Evolutionary conservation across 306 rosid species (phyloP), one percentile per base, ranked within the genome.

Genomic region (Trifolium subterraneum): DNA sequence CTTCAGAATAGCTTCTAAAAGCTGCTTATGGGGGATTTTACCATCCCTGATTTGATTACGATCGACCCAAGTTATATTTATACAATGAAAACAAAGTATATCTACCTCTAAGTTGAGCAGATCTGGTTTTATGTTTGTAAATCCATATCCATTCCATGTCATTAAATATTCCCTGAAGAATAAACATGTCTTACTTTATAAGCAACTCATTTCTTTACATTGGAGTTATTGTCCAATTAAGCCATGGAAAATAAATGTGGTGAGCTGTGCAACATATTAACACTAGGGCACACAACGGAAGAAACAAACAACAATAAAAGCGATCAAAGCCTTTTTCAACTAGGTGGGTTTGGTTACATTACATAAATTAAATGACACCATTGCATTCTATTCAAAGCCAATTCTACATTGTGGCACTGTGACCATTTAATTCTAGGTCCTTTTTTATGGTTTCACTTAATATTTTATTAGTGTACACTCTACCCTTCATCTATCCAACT

Each of bases 81-180:
- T 56, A 11, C 4, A 23, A 11, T 56, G n/a, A 12, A 56, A 25
- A 56, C 8, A 25, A 23, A 56, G 38, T 16, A 36, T 36, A 18
- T 63, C 11, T 63, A 36, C 68, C 22, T 11, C 50, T 64, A 35
- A 36, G 14, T 16, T 64, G 69, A 64, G 38, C 25, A 36, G n/a
- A 36, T 36, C 69, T 44, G 4, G 44, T 9, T 16, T 29, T 12
- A 16, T 19, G 10, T 39, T 22, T 22, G 25, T 22, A 64, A 19
- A 64, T 64, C 22, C 70, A 64, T 39, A 39, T 10, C 23, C 67
- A 15, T 39, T 64, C 31, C 41, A 38, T 64, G 31, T 64, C 50
- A 38, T 38, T 14, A 64, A 64, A 31, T 64, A 41, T 19, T 39
- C 51, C 44, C 27, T 10, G 16, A 64, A 19, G 33, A 41, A 38